Conservation (phyloP, 1,284 basidiomycete genomes). For the Heterobasidion parviporum region DNA sequence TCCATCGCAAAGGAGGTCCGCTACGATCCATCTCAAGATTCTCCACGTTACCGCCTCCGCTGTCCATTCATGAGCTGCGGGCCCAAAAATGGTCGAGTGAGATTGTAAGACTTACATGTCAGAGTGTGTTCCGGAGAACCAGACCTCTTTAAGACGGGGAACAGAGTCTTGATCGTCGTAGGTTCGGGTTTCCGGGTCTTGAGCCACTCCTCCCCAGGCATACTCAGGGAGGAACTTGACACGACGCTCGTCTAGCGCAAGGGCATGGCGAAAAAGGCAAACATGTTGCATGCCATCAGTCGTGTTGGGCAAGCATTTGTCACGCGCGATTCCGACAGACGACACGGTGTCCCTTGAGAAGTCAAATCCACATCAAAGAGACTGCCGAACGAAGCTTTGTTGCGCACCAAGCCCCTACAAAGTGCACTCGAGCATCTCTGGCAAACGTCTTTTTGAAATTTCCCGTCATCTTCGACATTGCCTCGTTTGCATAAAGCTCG, state of each 20-base stretch:
- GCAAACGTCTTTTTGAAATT: constrained; percentile 31
- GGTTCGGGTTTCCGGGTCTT: neutral
- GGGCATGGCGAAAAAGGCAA: constrained; percentile 23
- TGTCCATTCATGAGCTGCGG: no score
- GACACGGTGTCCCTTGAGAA: constrained; percentile 34
- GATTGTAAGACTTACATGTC: no score
- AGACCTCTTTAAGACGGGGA: constrained; percentile 7
- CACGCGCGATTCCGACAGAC: constrained; percentile 21
- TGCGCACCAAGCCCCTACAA: constrained; percentile 32
- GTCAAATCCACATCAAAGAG: neutral
- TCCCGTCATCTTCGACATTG: constrained; percentile 2
- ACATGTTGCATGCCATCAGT: constrained; percentile 16
- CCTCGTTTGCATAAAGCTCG: constrained; percentile 22
- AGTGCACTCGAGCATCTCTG: constrained; percentile 26
- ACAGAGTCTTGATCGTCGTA: neutral
- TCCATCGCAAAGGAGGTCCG: no score
- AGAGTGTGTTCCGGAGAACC: no score
- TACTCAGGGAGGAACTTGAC: constrained; percentile 19
- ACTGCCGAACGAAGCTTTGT: no score
- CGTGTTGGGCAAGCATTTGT: constrained; percentile 18
- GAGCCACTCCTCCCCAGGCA: neutral
- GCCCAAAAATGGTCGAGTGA: no score
- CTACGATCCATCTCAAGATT: no score
- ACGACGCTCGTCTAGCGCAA: constrained; percentile 19
- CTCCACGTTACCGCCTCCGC: no score